Evolutionary conservation across 305 asterid genomes (phyloP), one percentile per base, ranked within the genome.

Genomic region (Nicotiana rustica): DNA sequence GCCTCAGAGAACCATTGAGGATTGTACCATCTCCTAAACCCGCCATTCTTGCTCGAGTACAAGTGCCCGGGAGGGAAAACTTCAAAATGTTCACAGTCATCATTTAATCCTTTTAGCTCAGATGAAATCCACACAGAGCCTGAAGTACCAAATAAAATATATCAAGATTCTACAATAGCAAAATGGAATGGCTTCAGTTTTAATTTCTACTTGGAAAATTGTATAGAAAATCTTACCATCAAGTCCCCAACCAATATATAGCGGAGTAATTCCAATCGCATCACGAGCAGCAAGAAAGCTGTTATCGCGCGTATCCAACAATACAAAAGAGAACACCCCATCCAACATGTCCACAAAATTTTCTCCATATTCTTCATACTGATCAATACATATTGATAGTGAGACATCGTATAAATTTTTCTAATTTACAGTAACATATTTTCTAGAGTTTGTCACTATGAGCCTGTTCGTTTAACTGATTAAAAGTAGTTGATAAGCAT

Each of bases 201-300:
- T 56, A 56, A 56, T 73, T 73, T 73, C 7, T 25, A 73, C 0
- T 8, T 25, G 79, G 21, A 14, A 73, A 15, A 10, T 38, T 41
- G 60, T 44, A 18, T 2, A 10, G 15, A 44, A 12, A 25, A 25
- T 14, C 83, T 17, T 67, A 87, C 98, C 98, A 87, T 97, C 98
- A 71, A 93, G 97, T 78, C 98, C 98, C 98, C 98, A 93, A 18
- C 99, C 98, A 68, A 97, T 92, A 57, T 93, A 97, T n/a, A 95
- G 93, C 57, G 99, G 91, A 73, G 98, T 97, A 85, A 97, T 93
- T 59, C 99, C 98, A 66, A 95, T 87, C 59, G 97, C 99, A 85
- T 97, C 99, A 10, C 98, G 98, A 56, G 98, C 99, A n/a, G 79
- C 98, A 67, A 96, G 86, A 80, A 90, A 95, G 92, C 93, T 95